A percentile compares a stretch with the other conserved stretches of the same genome.
Conservation (phyloP, 2,329 filamentous ascomycete species). For the Monosporascus sp. region DNA sequence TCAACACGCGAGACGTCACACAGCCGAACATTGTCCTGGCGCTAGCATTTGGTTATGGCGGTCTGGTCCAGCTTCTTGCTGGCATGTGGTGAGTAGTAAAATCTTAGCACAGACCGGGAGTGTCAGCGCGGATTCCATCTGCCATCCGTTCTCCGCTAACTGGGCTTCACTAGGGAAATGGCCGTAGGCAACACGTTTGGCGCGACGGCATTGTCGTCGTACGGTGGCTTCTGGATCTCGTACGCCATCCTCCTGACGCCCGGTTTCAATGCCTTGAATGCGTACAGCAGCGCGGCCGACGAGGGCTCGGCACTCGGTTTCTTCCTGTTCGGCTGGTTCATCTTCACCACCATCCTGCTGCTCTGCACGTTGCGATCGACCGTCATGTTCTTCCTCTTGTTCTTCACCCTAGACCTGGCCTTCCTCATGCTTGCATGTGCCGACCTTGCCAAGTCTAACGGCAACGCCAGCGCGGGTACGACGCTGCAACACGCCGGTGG, state of each 20-base stretch:
- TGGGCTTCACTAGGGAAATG: constrained; percentile 60
- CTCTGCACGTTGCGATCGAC: constrained; percentile 72
- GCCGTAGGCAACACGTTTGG: constrained; percentile 83
- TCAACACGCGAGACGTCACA: constrained; percentile 55
- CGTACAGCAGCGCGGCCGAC: constrained; percentile 39
- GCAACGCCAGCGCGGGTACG: constrained; percentile 37
- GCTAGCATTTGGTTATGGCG: constrained; percentile 70
- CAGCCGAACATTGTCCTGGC: constrained; percentile 63
- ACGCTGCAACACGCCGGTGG: constrained; percentile 66
- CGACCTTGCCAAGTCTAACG: constrained; percentile 53
- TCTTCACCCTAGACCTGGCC: constrained; percentile 70
- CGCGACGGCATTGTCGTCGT: constrained; percentile 75
- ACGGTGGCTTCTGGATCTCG: constrained; percentile 78
- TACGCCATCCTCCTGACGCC: constrained; percentile 70
- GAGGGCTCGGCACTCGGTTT: constrained; percentile 63
- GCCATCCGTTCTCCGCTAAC: constrained; percentile 1
- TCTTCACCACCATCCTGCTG: constrained; percentile 73
- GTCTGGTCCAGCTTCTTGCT: constrained; percentile 71
- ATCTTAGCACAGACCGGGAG: neutral
- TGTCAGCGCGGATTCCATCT: neutral
- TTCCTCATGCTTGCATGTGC: constrained; percentile 68
- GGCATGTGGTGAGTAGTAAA: constrained; percentile 71
- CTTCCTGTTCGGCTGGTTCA: constrained; percentile 77
- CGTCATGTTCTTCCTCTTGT: constrained; percentile 71
- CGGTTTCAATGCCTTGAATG: constrained; percentile 52